Conservation (phyloP, 2,329 filamentous ascomycete genomes). For the Lanzia echinophila region DNA sequence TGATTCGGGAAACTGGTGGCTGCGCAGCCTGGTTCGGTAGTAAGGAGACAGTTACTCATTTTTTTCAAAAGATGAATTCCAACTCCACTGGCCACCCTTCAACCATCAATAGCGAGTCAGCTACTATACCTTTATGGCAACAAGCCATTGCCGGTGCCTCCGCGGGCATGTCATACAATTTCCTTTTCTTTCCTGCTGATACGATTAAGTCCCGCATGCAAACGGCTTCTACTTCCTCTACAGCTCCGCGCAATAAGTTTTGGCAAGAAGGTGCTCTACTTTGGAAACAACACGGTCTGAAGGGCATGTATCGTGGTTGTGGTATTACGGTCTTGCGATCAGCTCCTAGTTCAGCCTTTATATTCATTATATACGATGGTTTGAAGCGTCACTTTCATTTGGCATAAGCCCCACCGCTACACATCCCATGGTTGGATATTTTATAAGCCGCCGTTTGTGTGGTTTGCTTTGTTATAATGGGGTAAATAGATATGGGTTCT, state of each 20-base stretch:
- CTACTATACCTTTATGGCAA: slow-evolving; percentile 71
- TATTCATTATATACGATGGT: slow-evolving; percentile 91
- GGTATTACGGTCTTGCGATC: slow-evolving; percentile 85
- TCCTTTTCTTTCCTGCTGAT: slow-evolving; percentile 93
- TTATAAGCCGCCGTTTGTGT: not conserved
- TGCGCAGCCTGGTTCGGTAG: slow-evolving; percentile 92
- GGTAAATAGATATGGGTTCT: not conserved
- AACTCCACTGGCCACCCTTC: slow-evolving; percentile 24
- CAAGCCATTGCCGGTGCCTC: slow-evolving; percentile 81
- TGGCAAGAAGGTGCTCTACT: slow-evolving; percentile 62
- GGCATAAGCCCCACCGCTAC: not conserved
- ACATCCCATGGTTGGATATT: not conserved
- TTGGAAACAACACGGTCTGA: slow-evolving; percentile 77
- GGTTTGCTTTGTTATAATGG: not conserved
- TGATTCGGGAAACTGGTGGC: slow-evolving; percentile 90
- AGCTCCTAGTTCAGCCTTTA: slow-evolving; percentile 94
- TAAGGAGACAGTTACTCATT: slow-evolving; percentile 68
- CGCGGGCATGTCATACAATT: slow-evolving; percentile 92
- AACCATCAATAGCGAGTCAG: slow-evolving; percentile 27
- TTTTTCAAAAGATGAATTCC: slow-evolving; percentile 37
- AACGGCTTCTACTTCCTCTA: slow-evolving; percentile 58
- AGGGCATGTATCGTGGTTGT: slow-evolving; percentile 86
- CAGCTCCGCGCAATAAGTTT: slow-evolving; percentile 56
- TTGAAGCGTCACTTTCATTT: slow-evolving; percentile 49
- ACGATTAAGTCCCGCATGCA: slow-evolving; percentile 98